A percentile compares a stretch with the other conserved stretches of the same genome.
These are phyloP conservation scores for Usnea hakonensis DNA, from an alignment of 495 filamentous ascomycete genomes.

Conservation along the genomic window DNA sequence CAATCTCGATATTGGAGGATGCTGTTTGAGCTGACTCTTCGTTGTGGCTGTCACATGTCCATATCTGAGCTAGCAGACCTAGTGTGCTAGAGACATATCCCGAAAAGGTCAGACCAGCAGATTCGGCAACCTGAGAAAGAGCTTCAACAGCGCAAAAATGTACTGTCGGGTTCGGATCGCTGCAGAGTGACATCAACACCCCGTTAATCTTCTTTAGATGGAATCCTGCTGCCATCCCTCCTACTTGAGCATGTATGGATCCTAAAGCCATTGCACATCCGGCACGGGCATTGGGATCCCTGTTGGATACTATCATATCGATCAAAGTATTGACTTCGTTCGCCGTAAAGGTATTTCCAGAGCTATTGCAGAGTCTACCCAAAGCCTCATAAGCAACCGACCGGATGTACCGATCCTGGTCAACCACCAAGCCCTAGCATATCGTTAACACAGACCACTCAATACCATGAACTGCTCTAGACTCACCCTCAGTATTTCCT, in stretches of 20 bases:
- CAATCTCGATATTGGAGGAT: conserved; percentile 82
- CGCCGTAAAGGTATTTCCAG: conserved; percentile 82
- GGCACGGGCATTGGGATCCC: conserved; percentile 86
- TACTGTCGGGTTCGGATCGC: conserved; percentile 91
- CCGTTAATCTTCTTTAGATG: conserved; percentile 94
- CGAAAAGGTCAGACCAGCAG: conserved; percentile 86
- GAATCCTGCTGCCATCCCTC: conserved; percentile 96
- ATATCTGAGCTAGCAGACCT: conserved; percentile 87
- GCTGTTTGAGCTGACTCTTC: conserved; percentile 67
- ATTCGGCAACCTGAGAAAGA: conserved; percentile 79
- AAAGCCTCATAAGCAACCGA: conserved; percentile 79
- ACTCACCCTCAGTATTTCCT: conserved; percentile 66
- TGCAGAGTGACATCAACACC: conserved; percentile 90
- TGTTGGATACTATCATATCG: conserved; percentile 84
- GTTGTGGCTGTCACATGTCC: conserved; percentile 85
- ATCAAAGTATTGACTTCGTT: conserved; percentile 85
- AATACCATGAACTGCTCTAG: neutral
- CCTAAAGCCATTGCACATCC: conserved; percentile 92
- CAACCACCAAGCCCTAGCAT: conserved; percentile 59
- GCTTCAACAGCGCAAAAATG: conserved; percentile 95
- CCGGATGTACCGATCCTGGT: conserved; percentile 77
- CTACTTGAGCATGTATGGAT: conserved; percentile 88
- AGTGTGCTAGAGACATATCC: conserved; percentile 82
- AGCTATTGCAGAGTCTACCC: conserved; percentile 82
- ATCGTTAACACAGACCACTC: neutral